Base-by-base conservation (phyloP, 106 monocot genomes). In the Dendrobium officinale region DNA sequence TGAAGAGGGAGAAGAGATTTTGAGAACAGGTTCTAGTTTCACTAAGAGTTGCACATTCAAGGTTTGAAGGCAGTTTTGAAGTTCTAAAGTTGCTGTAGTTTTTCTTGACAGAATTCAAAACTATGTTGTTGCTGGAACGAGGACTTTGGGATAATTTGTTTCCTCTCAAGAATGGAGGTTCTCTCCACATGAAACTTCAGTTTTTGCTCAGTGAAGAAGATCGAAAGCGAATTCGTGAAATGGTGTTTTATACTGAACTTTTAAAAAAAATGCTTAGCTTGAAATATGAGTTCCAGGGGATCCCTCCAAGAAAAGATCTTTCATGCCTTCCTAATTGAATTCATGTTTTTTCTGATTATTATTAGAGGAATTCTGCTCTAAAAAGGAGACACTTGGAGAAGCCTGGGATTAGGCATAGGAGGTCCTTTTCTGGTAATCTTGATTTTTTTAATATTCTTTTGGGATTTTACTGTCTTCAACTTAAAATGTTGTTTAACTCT, bases 171-270 rank as follows among this genome's bases (percentile, higher is more conserved):
- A 83, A 83, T 75, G 86, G 95, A 78, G 89, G 86, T 55, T 49
- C 33, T 79, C 66, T 86, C 43, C 85, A 83, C 26, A 78, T 95
- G 81, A 93, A 86, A 72, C 82, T 95, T 48, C 90, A 86, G 41
- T 95, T 95, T 79, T 83, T 51, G 54, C 91, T 95, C 22, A 91
- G 47, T 79, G 80, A 87, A 67, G 86, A 89, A 47, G 95, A 95
- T 79, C 82, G 72, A 51, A 80, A 82, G 55, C 86, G 92, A 47
- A 88, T 95, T 19, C 87, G 78, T 18, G 83, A 95, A 80, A 81
- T 91, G 92, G 95, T 95, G 80, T 42, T 44, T 55, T 72, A 37
- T 20, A 17, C 75, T 54, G 42, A 75, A 24, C 20, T 75, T 42
- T 31, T 22, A 44, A 24, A 8, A 55, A 1, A 31, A 20, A 22